Conservation (phyloP, 768 basidiomycete species). For the Leucogyrophana mollusca region DNA sequence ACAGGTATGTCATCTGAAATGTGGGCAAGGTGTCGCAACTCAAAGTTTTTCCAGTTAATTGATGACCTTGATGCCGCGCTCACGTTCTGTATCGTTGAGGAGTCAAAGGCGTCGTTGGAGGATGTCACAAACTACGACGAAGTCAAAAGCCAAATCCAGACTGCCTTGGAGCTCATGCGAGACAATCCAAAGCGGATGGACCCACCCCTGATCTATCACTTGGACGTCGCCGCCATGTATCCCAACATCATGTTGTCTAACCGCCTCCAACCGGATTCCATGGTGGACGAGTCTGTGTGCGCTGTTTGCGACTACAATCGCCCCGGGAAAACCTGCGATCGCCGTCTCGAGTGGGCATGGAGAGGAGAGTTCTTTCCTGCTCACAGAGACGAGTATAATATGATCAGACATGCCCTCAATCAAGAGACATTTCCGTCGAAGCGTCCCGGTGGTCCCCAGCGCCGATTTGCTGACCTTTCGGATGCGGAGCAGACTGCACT, state of each 20-base stretch:
- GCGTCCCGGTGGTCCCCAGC: slow-evolving; percentile 65
- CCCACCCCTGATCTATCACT: slow-evolving; percentile 94
- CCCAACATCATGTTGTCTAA: slow-evolving; percentile 99
- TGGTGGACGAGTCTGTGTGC: slow-evolving; percentile 94
- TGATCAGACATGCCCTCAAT: slow-evolving; percentile 96
- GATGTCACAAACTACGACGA: slow-evolving; percentile 94
- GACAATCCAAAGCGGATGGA: slow-evolving; percentile 88
- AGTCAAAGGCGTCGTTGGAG: slow-evolving; percentile 75
- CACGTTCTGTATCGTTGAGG: slow-evolving; percentile 83
- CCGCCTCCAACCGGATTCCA: slow-evolving; percentile 95
- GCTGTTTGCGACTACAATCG: slow-evolving; percentile 99
- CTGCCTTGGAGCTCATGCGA: slow-evolving; percentile 82
- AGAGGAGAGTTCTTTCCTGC: slow-evolving; percentile 98
- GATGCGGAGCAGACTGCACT: slow-evolving; percentile 87
- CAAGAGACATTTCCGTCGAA: slow-evolving; percentile 90
- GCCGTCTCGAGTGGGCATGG: slow-evolving; percentile 97
- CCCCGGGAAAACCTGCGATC: slow-evolving; percentile 92
- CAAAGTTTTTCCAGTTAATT: slow-evolving; percentile 61
- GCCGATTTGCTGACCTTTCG: slow-evolving; percentile 82
- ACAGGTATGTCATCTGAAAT: slow-evolving; percentile 47
- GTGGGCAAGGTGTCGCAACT: not conserved
- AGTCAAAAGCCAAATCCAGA: slow-evolving; percentile 76
- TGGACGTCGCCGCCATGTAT: slow-evolving; percentile 99
- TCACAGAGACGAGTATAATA: slow-evolving; percentile 95
- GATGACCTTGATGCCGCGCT: slow-evolving; percentile 92